Base-by-base conservation (phyloP, 306 rosid genomes). In the Sindora glabra region DNA sequence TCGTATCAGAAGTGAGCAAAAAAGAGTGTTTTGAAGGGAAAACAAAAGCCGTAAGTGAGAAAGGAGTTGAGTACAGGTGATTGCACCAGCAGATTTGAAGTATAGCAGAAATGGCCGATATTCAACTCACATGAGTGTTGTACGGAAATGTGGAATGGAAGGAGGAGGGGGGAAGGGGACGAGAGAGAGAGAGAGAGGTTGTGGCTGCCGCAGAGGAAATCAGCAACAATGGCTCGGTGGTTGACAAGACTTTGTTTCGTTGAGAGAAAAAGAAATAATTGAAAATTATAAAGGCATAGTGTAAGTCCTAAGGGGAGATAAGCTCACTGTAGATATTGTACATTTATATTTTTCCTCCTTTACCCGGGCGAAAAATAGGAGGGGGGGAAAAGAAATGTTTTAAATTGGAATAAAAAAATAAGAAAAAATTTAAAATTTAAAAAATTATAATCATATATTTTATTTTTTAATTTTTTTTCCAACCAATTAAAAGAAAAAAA, bases 241-340 rank as follows among this genome's bases (percentile, higher is more conserved):
- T 72, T 81, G 92, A 84, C 81, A 75, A 77, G 81, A 77, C 78
- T 62, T 66, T 75, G 76, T 81, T 81, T 69, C 56, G 0, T 59
- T 58, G 52, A 10, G 54, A 44, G 52, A 50, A 58, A 69, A 65
- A 64, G 37, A 75, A 73, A 42, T 46, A 66, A 68, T 66, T 75
- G 69, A 71, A 80, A 72, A 55, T 64, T 11, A 17, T 17, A 63
- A 41, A 75, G 58, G 71, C 75, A 41, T 50, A 8, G 54, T 32
- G 53, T 44, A 25, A 41, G 41, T 62, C 42, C 69, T 71, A 68
- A n/a, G n/a, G n/a, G 47, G 33, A 61, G 64, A 66, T 66, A 60
- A 73, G 81, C 79, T 24, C 52, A 45, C 48, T 45, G 32, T 47
- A 24, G n/a, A n/a, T 38, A 51, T 34, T 41, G 51, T 56, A 39